These are phyloP conservation scores for Aspergillus incahuasiensis DNA, from an alignment of 495 filamentous ascomycete species.

Conservation along the genomic window DNA sequence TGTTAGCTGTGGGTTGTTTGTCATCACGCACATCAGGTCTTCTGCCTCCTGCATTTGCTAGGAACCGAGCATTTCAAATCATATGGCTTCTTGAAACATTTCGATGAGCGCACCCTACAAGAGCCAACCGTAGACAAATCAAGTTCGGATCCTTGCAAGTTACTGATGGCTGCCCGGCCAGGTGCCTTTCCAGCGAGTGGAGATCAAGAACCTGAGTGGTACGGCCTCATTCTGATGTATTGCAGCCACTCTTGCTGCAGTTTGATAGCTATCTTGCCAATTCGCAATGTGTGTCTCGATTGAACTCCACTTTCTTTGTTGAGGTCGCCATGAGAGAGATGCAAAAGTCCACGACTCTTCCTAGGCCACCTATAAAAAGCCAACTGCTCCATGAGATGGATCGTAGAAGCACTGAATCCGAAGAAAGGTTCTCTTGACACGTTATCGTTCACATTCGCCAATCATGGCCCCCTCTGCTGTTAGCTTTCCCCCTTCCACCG, in stretches of 20 bases:
- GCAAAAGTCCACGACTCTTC: slow-evolving; percentile 1
- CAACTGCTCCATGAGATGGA: not conserved
- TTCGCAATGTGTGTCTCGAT: slow-evolving; percentile 4
- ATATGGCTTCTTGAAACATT: not conserved
- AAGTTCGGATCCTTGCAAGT: slow-evolving; percentile 7
- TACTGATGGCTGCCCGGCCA: slow-evolving; percentile 1
- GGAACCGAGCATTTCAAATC: slow-evolving; percentile 5
- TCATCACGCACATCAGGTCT: slow-evolving; percentile 1
- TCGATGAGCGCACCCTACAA: not conserved
- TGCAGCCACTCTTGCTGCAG: slow-evolving; percentile 4
- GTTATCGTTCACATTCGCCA: slow-evolving; percentile 3
- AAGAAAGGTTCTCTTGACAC: not conserved
- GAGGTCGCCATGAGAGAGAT: not conserved
- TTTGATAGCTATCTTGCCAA: slow-evolving; percentile 4
- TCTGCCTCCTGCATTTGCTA: slow-evolving; percentile 1
- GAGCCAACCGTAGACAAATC: slow-evolving; percentile 4
- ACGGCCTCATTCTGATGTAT: slow-evolving; percentile 3
- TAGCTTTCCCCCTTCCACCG: slow-evolving; percentile 1
- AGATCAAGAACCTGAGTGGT: slow-evolving; percentile 3
- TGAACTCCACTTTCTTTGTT: not conserved
- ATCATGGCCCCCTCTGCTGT: slow-evolving; percentile 9
- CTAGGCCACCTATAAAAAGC: slow-evolving; percentile 9
- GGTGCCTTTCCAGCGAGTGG: slow-evolving; percentile 4
- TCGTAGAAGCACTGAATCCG: not conserved
- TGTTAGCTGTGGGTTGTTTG: slow-evolving; percentile 1